Base-by-base conservation (phyloP, 495 filamentous ascomycete species). In the Penicillium crystallinum region DNA sequence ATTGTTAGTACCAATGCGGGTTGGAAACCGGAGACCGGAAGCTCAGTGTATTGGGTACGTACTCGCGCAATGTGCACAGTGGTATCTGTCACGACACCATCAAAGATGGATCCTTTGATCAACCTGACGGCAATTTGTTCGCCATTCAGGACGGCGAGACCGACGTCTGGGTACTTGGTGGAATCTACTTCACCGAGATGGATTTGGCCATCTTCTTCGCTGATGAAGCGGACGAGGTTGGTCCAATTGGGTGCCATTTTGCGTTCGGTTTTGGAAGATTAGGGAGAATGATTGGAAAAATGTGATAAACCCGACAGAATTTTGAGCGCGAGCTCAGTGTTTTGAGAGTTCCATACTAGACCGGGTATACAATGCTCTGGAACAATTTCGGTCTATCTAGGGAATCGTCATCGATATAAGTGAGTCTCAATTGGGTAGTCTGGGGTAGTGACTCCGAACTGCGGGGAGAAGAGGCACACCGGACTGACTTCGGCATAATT, bases 141-240 rank as follows among this genome's bases (percentile, higher is more conserved):
- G 10, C 37, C 54, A 14, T 67, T 53, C 4, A 60, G 41, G 2
- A 61, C 41, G 17, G 61, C 61, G 21, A 62, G 49, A 5, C 69
- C 70, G n/a, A 69, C 61, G 55, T 72, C 67, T 11, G 49, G 63
- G 14, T 17, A 43, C 9, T 17, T 29, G 10, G 0, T 63, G 4
- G 52, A 25, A 37, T 61, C 53, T 10, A 58, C 49, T 39, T 73
- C 62, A 8, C 71, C 71, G 8, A 75, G 45, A 43, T 73, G 67
- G n/a, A 61, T 43, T 25, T 67, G 63, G 15, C 56, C 47, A 54
- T 72, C 71, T 49, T 72, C 70, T 23, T 62, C 56, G 15, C 67
- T 66, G 27, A 73, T 56, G 48, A 75, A 75, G 29, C 71, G 62
- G 40, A 72, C 67, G 2, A 75, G 52, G 29, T 67, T 65, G 18